Conservation (phyloP, 768 basidiomycete genomes). For the Tylopilus intermedius region DNA sequence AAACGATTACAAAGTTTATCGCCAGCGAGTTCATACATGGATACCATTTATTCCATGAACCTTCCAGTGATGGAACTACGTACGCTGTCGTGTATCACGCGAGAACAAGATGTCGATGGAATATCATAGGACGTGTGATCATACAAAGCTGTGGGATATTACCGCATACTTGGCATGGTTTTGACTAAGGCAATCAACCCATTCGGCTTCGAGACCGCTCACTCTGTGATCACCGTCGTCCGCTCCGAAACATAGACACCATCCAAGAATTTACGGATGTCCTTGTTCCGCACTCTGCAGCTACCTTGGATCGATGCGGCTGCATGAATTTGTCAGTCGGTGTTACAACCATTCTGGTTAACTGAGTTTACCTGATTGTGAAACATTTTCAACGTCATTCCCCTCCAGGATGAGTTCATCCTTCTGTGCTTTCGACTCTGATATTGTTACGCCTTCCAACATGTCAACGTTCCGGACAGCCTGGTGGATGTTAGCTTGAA, state of each 20-base stretch:
- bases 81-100: neutral
- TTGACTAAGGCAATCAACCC: slow-evolving; percentile 10
- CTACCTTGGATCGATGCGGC: slow-evolving; percentile 96
- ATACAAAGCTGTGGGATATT: slow-evolving; percentile 23
- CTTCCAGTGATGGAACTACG: neutral
- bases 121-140: slow-evolving; percentile 23
- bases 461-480: slow-evolving; percentile 89
- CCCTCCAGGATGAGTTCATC: slow-evolving; percentile 93
- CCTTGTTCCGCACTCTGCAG: slow-evolving; percentile 98
- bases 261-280: slow-evolving; percentile 98
- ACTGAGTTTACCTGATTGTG: slow-evolving; percentile 72
- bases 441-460: slow-evolving; percentile 79
- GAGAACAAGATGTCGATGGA: slow-evolving; percentile 2
- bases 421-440: slow-evolving; percentile 89
- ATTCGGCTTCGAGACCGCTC: slow-evolving; percentile 9
- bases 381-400: slow-evolving; percentile 95
- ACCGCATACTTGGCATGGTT: slow-evolving; percentile 21
- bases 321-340: slow-evolving; percentile 25
- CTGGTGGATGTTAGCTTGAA: slow-evolving; percentile 35
- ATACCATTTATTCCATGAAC: slow-evolving; percentile 78
- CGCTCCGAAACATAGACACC: slow-evolving; percentile 88
- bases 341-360: neutral
- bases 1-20: slow-evolving; percentile 74
- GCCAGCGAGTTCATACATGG: slow-evolving; percentile 71
- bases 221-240: slow-evolving; percentile 53